These are phyloP conservation scores for Pterothamnion heteromorphum DNA, from an alignment of 31 red algal genomes.

Conservation along the genomic window DNA sequence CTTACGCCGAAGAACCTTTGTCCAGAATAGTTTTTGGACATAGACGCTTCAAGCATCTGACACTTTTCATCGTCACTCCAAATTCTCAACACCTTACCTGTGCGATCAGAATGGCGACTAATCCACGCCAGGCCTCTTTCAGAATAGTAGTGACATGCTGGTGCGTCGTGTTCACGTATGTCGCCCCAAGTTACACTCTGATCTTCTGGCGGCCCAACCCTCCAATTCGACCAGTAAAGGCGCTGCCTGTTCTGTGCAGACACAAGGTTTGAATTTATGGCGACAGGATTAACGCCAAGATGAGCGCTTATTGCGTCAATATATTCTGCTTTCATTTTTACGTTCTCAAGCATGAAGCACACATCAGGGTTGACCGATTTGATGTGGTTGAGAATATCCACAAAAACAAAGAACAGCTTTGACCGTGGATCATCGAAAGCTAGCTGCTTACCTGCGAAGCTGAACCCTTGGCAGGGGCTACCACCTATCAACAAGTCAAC, in stretches of 20 bases:
- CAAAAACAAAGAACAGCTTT: slow-evolving; percentile 17
- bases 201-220: background rate
- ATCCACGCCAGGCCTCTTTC: too few relatives aligned
- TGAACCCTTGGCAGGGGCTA: slow-evolving; percentile 13
- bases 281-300: background rate
- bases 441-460: background rate
- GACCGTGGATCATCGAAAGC: background rate
- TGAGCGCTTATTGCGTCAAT: background rate
- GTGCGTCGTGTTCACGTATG: too few relatives aligned
- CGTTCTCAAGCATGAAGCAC: background rate
- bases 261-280: background rate
- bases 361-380: background rate
- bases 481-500: background rate
- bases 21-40: too few relatives aligned
- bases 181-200: background rate
- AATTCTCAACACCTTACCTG: too few relatives aligned
- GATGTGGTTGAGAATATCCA: background rate
- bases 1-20: too few relatives aligned
- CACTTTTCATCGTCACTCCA: too few relatives aligned
- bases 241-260: background rate
- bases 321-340: slow-evolving; percentile 13
- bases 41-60: too few relatives aligned
- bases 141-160: too few relatives aligned
- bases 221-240: background rate
- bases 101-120: too few relatives aligned